phyloP scores from a whole-genome alignment of 2,329 filamentous ascomycete species.

The Drechmeria coniospora region DNA sequence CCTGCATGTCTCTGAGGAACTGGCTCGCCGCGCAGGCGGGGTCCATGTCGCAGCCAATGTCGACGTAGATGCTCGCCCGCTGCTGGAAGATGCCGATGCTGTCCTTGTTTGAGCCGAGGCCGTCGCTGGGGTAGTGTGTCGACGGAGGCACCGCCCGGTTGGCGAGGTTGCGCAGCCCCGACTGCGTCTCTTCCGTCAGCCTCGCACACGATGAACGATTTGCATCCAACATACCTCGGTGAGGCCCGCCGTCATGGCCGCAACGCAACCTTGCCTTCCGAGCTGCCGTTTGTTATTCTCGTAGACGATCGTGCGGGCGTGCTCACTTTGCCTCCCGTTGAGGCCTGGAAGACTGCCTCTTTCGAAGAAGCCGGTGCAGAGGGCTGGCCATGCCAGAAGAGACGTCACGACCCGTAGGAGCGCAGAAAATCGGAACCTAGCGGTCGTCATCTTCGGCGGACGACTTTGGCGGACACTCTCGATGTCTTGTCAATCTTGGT shows the following conservation, averaged over 20 bases:
- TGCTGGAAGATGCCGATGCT: conserved; percentile 11
- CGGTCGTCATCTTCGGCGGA: too few relatives aligned
- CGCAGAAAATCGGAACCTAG: too few relatives aligned
- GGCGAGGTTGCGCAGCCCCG: conserved; percentile 7
- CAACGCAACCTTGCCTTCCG: conserved; percentile 8
- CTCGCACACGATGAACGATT: background rate
- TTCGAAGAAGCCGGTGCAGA: too few relatives aligned
- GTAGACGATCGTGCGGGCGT: conserved; percentile 9
- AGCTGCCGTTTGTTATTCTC: conserved; percentile 6
- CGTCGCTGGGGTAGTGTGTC: conserved; percentile 7
- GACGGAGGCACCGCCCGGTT: conserved; percentile 8
- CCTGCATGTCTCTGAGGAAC: conserved; percentile 8
- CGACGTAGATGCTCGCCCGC: conserved; percentile 8
- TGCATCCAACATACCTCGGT: conserved; percentile 7
- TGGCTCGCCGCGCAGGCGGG: conserved; percentile 8
- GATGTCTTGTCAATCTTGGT: too few relatives aligned
- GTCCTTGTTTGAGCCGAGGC: conserved; percentile 9
- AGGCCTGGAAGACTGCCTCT: conserved; percentile 8
- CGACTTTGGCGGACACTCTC: too few relatives aligned
- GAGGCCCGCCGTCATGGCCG: conserved; percentile 8
- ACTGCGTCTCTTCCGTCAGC: conserved; percentile 3
- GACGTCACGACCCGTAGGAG: too few relatives aligned
- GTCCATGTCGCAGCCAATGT: conserved; percentile 9
- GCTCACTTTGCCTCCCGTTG: conserved; percentile 6
- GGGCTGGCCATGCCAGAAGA: too few relatives aligned